phyloP scores from a whole-genome alignment of 2,329 filamentous ascomycete genomes.

The Fusarium liriodendri region DNA sequence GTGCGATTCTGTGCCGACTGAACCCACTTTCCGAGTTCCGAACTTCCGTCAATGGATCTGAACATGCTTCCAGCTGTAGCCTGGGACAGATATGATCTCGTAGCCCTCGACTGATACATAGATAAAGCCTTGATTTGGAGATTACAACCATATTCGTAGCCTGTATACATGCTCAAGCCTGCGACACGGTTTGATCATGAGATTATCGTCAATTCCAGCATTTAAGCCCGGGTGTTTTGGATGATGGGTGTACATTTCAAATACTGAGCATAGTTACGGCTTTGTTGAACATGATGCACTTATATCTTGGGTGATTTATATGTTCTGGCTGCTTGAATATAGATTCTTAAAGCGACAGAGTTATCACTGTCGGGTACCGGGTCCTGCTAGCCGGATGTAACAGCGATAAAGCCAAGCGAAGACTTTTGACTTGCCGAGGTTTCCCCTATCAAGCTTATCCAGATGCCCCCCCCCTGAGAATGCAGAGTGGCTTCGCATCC shows the following conservation, averaged over 20 bases:
- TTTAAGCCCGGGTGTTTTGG: not conserved
- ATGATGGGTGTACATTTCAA: not conserved
- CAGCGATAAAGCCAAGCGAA: not conserved
- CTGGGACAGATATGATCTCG: not conserved
- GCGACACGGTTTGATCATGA: not conserved
- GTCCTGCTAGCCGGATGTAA: not conserved
- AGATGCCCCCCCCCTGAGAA: no score
- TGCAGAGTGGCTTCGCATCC: not conserved
- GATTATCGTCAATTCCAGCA: not conserved
- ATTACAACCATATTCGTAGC: conserved; percentile 32
- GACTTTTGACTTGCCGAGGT: not conserved
- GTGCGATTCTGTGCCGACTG: not conserved
- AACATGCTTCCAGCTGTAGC: not conserved
- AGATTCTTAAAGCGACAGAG: not conserved
- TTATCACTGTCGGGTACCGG: not conserved
- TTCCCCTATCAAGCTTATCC: not conserved
- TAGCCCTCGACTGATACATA: conserved; percentile 47
- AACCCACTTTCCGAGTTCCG: not conserved
- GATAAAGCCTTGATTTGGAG: conserved; percentile 42
- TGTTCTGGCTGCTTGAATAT: not conserved
- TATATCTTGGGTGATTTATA: not conserved
- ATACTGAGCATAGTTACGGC: not conserved
- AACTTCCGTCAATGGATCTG: not conserved
- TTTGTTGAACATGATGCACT: not conserved
- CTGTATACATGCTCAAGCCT: conserved; percentile 43